Evolutionary conservation across 257 asterid genomes (phyloP).

Genomic region (Marsdenia floribunda): DNA sequence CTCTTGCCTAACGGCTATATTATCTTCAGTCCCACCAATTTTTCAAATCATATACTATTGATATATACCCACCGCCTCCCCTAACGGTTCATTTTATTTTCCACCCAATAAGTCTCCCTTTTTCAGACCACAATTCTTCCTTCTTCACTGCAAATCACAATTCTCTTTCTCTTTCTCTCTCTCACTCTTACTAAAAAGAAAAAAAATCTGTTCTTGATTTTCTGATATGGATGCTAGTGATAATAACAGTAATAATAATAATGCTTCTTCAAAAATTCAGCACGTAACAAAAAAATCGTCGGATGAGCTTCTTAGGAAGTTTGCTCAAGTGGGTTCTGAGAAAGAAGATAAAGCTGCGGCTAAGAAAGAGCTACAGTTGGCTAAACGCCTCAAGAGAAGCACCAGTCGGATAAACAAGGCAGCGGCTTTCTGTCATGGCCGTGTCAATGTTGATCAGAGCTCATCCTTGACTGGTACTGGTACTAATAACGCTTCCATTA

Average conservation of each 20-base stretch:
- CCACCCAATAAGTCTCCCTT: not conserved
- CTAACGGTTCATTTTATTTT: constrained; percentile 54
- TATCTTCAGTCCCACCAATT: constrained; percentile 25
- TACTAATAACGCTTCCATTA: constrained; percentile 16
- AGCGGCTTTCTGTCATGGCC: constrained; percentile 3
- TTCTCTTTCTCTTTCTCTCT: constrained; percentile 17
- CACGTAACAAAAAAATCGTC: constrained; percentile 76
- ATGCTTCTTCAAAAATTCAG: constrained; percentile 38
- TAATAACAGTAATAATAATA: constrained; percentile 7
- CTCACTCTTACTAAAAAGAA: not conserved
- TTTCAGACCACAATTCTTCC: not conserved
- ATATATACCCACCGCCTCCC: constrained; percentile 16
- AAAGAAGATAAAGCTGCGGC: constrained; percentile 22
- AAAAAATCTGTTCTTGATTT: not conserved
- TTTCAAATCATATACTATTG: constrained; percentile 15
- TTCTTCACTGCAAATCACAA: constrained; percentile 17
- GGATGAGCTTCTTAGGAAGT: constrained; percentile 72
- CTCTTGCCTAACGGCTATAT: constrained; percentile 52
- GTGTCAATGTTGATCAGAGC: constrained; percentile 22
- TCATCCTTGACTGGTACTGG: constrained; percentile 8
- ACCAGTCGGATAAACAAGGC: constrained; percentile 1
- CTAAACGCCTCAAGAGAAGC: constrained; percentile 42
- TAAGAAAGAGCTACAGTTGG: constrained; percentile 41
- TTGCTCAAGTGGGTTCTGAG: constrained; percentile 59
- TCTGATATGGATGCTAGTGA: constrained; percentile 31